Evolutionary conservation across 805 yeast genomes (phyloP), one percentile per base, ranked within the genome.

Genomic region (Cyberlindnera mississippiensis): DNA sequence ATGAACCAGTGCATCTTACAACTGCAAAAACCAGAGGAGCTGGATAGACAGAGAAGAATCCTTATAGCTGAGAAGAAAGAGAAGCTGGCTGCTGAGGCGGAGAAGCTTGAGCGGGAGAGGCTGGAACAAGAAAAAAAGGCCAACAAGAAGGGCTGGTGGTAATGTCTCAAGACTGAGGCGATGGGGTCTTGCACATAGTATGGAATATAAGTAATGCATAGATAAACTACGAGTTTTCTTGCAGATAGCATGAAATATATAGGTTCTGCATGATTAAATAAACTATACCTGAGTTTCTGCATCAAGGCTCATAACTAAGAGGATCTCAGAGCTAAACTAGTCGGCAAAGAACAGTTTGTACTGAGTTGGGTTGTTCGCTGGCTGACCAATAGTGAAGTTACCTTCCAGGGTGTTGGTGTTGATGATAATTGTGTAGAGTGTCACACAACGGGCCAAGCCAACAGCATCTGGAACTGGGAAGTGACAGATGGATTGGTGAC

Each of bases 11-110:
- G 96, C 63, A 78, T 87, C 36, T 61, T 71, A 16, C 63, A 68
- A 17, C 76, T 75, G 49, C 88, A 84, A 62, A 70, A 69, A 35
- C 75, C 76, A 48, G 76, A 79, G 51, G 82, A 72, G 51, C 72
- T 84, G 43, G 95, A 87, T 59, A 69, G 67, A 34, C 86, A 85
- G 57, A 69, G 88, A 50, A 88, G 82, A 52, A 63, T 73, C 38
- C 68, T 78, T 46, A 79, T 87, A 30, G 62, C 72, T 41, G 78
- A 78, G 51, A 86, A 85, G 57, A 63, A 68, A 29, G 67, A 6
- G 12, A 62, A 59, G 26, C 7, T 37, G 27, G 28, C 18, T 6
- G 6, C 30, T 8, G 27, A 32, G 15, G 33, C n/a, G 28, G 29
- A 17, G 3, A 18, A 32, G 26, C 19, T n/a, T n/a, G n/a, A n/a